These are phyloP conservation scores for Boechera retrofracta DNA, from an alignment of 345 rosid genomes.

Conservation along the genomic window DNA sequence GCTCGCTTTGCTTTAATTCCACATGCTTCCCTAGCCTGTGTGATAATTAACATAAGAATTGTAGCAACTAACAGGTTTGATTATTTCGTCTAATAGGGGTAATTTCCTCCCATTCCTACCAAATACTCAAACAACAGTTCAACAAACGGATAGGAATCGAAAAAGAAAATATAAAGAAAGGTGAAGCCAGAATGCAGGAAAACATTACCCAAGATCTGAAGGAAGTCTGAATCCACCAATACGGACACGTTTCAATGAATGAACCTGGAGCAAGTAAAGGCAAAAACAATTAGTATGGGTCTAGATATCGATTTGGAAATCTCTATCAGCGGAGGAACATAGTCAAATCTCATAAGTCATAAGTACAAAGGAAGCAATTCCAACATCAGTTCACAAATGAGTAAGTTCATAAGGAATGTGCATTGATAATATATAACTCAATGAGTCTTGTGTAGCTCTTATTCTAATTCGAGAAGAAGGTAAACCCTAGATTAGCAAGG, in stretches of 20 bases:
- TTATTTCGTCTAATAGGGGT: background rate
- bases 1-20: slow-evolving; percentile 69
- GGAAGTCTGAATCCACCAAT: slow-evolving; percentile 96
- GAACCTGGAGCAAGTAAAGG: slow-evolving; percentile 57
- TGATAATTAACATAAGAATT: slow-evolving; percentile 5
- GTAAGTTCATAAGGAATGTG: slow-evolving; percentile 2
- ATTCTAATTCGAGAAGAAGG: background rate
- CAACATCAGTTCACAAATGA: background rate
- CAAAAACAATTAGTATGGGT: slow-evolving; percentile 5
- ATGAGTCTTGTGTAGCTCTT: slow-evolving; percentile 18
- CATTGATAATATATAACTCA: background rate
- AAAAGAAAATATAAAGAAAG: background rate
- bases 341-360: background rate
- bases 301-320: background rate
- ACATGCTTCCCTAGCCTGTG: slow-evolving; percentile 79
- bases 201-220: slow-evolving; percentile 81
- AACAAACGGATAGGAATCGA: background rate
- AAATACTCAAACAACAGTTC: background rate
- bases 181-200: background rate
- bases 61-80: background rate
- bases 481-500: background rate
- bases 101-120: background rate
- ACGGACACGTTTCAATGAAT: slow-evolving; percentile 78
- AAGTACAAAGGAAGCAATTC: slow-evolving; percentile 10
- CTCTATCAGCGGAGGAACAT: background rate